These are phyloP conservation scores for Termitomyces sp. DNA, from an alignment of 768 basidiomycete genomes.

Conservation along the genomic window DNA sequence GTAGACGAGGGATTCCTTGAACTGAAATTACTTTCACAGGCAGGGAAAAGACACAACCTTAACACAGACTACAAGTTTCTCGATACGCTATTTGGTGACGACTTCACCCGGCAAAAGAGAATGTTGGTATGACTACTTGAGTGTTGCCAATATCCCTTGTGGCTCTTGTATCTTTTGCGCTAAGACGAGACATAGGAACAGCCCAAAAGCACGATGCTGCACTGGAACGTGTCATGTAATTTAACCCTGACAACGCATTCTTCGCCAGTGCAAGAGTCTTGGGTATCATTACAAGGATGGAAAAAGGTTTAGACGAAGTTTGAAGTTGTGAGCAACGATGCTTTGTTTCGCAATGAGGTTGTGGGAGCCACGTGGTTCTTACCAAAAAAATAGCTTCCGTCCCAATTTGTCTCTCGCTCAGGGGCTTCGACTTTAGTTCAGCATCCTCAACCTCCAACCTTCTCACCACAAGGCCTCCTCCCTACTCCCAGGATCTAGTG, in stretches of 20 bases:
- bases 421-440: constrained; percentile 16
- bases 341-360: neutral
- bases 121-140: neutral
- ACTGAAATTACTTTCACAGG: neutral
- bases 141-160: neutral
- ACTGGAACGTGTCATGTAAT: neutral
- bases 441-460: constrained; percentile 11
- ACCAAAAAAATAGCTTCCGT: constrained; percentile 21
- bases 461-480: constrained; percentile 2
- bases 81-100: no score
- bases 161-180: neutral
- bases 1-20: neutral
- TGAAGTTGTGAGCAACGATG: neutral
- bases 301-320: neutral
- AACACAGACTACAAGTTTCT: neutral
- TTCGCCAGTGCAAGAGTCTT: neutral
- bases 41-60: neutral
- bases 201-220: neutral
- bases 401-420: constrained; percentile 14
- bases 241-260: neutral
- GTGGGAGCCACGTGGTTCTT: constrained; percentile 16
- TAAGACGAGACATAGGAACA: neutral
- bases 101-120: neutral
- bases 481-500: neutral
- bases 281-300: neutral